Base-by-base conservation (phyloP, 2,329 filamentous ascomycete genomes). In the Aschersonia sp. region DNA sequence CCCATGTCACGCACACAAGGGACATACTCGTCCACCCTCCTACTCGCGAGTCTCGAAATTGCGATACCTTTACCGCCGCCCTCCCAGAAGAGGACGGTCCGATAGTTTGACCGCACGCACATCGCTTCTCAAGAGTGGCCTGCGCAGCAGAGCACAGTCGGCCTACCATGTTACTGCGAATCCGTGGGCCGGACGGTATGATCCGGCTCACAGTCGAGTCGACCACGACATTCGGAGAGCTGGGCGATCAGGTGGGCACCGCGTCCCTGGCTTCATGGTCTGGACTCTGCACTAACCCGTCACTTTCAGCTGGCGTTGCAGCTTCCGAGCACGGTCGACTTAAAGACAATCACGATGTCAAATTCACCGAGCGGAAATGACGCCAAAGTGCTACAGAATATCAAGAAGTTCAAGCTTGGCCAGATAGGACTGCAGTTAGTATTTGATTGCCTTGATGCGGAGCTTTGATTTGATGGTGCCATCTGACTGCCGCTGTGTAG, bases 131-230 rank as follows among this genome's bases (percentile, higher is more conserved):
- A 22, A 2, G 22, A 22, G 22, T 22, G 22, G 22, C 22, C 22
- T 22, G 22, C 22, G 22, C 22, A 22, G 22, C 22, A 22, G 22
- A 22, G 35, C 35, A 37, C 12, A 37, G 35, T 9, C 35, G 12
- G 35, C 35, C 12, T 12, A 12, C 61, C 54, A 95, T 95, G 80
- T 75, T 95, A 60, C 72, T 96, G 49, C 80, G 89, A 64, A 85
- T 95, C 56, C 83, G 89, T 58, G 88, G 88, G 62, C 87, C 86
- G 54, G 88, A 96, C 69, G 92, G 92, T 69, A 92, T 92, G 73
- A 83, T 89, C 66, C 84, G 92, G 56, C 72, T 97, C 58, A 85
- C 75, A 46, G 78, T 94, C 55, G 81, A 89, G 56, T 77, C 82
- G 46, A 73, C 76, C 42, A 81, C 85, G 53, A 81, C 81, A 0